Conservation (phyloP, 257 asterid species). For the Forsythia suspensa region DNA sequence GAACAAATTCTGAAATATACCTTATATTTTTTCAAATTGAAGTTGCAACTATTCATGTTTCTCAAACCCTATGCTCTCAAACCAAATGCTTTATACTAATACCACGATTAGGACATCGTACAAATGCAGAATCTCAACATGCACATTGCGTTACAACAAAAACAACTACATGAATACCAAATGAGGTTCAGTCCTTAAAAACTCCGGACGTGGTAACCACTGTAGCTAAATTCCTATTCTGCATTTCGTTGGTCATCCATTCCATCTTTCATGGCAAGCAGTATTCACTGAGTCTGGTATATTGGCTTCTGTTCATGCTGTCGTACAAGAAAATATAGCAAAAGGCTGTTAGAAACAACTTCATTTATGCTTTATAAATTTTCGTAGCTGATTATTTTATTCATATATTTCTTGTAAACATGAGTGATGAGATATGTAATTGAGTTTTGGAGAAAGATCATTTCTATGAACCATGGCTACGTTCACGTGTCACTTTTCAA, state of each 20-base stretch:
- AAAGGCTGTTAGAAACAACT: conserved; percentile 7
- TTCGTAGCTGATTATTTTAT: background rate
- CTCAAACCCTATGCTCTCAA: background rate
- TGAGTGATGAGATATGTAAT: background rate
- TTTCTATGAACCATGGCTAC: too few relatives aligned
- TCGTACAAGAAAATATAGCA: background rate
- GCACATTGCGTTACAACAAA: background rate
- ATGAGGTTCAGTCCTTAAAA: background rate
- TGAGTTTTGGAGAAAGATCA: background rate
- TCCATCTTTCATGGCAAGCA: conserved; percentile 22
- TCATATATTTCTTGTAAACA: background rate
- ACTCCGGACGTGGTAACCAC: background rate
- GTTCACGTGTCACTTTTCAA: background rate
- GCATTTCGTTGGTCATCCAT: conserved; percentile 7
- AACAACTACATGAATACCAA: background rate
- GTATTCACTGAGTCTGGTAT: background rate
- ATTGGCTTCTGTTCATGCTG: conserved; percentile 6
- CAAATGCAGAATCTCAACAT: background rate
- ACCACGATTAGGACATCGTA: background rate
- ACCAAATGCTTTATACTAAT: background rate
- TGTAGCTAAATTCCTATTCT: background rate
- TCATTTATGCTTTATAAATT: background rate
- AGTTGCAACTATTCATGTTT: background rate
- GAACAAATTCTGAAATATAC: background rate
- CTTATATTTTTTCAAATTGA: background rate